Conservation (phyloP, 225 moss, liverwort and hornwort genomes). For the Climacium dendroides region DNA sequence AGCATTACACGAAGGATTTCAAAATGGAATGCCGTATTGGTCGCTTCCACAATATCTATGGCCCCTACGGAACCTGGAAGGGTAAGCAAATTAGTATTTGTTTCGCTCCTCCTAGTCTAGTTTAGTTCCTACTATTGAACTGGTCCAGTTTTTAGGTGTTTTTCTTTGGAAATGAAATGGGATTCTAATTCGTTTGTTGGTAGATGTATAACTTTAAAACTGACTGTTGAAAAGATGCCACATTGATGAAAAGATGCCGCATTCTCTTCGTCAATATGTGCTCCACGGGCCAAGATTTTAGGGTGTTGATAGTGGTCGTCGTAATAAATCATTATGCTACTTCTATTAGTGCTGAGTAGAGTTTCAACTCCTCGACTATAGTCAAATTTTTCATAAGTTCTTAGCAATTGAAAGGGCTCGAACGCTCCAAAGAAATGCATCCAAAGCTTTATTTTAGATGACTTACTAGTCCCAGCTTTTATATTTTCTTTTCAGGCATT, state of each 20-base stretch:
- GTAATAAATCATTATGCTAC: too few relatives aligned
- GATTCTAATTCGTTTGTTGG: neutral
- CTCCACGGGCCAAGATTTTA: neutral
- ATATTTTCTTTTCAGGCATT: neutral
- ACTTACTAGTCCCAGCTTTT: neutral
- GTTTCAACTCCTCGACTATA: neutral
- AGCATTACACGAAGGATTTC: conserved; percentile 94
- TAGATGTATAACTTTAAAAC: neutral
- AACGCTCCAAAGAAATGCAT: neutral
- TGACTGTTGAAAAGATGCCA: neutral
- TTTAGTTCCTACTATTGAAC: neutral
- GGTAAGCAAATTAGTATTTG: conserved; percentile 3
- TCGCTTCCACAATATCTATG: conserved; percentile 92
- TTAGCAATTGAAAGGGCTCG: neutral
- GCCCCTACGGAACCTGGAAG: conserved; percentile 95
- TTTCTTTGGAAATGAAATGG: neutral
- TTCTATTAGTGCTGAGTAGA: neutral
- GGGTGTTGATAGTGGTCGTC: neutral
- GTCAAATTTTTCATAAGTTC: neutral
- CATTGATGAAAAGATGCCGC: neutral
- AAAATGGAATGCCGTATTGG: conserved; percentile 81
- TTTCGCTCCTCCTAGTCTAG: neutral
- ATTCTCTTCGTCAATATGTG: neutral
- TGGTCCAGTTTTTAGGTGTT: neutral
- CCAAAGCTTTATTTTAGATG: neutral